phyloP scores from a whole-genome alignment of 1,139 yeast species.

The Saccharomycopsis hybrid region DNA sequence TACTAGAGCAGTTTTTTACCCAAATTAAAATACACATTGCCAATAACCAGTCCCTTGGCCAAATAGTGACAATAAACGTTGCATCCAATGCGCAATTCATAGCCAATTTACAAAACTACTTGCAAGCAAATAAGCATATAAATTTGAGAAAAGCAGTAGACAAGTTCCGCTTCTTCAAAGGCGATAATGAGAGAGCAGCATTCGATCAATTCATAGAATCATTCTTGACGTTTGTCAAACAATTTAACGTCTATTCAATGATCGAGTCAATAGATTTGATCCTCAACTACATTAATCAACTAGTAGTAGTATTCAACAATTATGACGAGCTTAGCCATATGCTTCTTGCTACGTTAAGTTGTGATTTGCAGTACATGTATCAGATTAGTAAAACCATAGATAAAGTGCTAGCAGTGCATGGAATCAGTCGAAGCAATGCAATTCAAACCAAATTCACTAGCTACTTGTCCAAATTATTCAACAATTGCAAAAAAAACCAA shows the following conservation, averaged over 20 bases:
- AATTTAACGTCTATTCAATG: constrained; percentile 14
- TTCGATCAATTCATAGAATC: constrained; percentile 12
- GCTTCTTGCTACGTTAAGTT: constrained; percentile 1
- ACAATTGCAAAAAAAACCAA: constrained; percentile 20
- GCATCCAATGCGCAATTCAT: not conserved
- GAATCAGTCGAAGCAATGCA: constrained; percentile 9
- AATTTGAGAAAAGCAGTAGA: not conserved
- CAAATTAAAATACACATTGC: not conserved
- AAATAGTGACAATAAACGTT: constrained; percentile 2
- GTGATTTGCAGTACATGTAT: constrained; percentile 13
- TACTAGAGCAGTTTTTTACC: not conserved
- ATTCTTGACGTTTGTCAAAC: constrained; percentile 8
- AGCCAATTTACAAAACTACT: constrained; percentile 5
- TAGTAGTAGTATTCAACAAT: constrained; percentile 18
- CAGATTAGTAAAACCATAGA: constrained; percentile 5
- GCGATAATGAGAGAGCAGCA: constrained; percentile 5
- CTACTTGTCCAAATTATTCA: constrained; percentile 16
- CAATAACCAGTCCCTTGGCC: not conserved
- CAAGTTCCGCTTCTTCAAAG: constrained; percentile 1
- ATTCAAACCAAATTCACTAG: constrained; percentile 12
- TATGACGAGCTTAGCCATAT: constrained; percentile 14
- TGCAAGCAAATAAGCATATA: not conserved
- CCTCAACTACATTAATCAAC: constrained; percentile 13
- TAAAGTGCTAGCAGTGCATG: not conserved
- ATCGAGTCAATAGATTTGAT: constrained; percentile 16